Conservation (phyloP, 108 stramenopile genomes). For the Stephanodiscus minutulus region DNA sequence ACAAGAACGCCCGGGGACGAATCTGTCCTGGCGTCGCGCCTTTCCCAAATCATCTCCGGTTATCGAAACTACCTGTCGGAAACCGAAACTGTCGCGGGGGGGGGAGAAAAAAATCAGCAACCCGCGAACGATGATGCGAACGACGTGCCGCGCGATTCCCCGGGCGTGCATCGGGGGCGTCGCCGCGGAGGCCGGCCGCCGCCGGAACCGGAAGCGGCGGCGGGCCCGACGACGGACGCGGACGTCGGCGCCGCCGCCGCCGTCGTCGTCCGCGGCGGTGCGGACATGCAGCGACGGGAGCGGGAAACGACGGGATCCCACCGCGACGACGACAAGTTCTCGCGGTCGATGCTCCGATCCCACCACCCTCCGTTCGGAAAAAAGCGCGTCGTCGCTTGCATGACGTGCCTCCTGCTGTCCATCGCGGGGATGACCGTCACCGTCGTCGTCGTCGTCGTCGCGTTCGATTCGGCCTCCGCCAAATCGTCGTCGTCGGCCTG, state of each 20-base stretch:
- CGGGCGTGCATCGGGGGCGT: neutral
- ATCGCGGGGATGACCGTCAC: neutral
- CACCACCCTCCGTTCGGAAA: neutral
- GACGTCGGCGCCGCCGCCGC: too few relatives aligned
- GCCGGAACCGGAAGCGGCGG: too few relatives aligned
- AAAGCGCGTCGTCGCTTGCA: neutral
- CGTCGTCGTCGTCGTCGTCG: too few relatives aligned
- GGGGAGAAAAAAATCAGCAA: neutral
- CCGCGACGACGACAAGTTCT: neutral
- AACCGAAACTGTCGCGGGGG: neutral
- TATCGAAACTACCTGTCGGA: neutral
- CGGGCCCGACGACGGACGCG: too few relatives aligned
- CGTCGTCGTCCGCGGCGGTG: too few relatives aligned
- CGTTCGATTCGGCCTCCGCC: too few relatives aligned
- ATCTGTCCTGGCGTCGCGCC: neutral
- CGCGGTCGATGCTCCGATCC: neutral
- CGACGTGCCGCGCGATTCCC: neutral
- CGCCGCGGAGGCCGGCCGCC: neutral
- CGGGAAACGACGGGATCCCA: too few relatives aligned
- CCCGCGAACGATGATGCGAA: conserved; percentile 5
- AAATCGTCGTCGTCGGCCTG: too few relatives aligned
- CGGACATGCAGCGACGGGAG: too few relatives aligned
- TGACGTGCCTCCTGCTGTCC: neutral
- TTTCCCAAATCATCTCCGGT: neutral
- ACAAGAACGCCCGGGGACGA: neutral